Conservation (phyloP, 2,329 filamentous ascomycete species). For the Ophiosphaerella korrae region DNA sequence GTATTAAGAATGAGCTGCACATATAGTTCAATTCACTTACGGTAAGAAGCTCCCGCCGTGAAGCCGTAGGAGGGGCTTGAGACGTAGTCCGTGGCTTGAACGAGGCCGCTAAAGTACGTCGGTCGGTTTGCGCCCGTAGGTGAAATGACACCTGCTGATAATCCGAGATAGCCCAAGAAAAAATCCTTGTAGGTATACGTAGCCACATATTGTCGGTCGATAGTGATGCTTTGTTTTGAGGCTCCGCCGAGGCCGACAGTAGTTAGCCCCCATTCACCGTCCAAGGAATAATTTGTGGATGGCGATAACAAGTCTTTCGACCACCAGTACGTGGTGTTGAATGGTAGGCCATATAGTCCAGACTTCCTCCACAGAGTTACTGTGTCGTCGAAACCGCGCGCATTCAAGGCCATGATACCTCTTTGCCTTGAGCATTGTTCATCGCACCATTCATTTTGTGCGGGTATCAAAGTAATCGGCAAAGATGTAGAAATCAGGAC, state of each 20-base stretch:
- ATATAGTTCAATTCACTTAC: constrained; percentile 28
- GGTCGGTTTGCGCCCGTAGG: constrained; percentile 6
- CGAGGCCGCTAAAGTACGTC: constrained; percentile 31
- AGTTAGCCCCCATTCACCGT: constrained; percentile 25
- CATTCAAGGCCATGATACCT: constrained; percentile 29
- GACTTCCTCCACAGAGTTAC: constrained; percentile 22
- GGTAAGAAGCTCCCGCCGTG: constrained; percentile 42
- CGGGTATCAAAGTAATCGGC: constrained; percentile 29
- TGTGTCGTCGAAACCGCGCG: constrained; percentile 22
- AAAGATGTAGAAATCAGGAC: constrained; percentile 42
- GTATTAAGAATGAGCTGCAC: not conserved
- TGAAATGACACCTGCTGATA: constrained; percentile 21
- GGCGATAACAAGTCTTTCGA: constrained; percentile 6
- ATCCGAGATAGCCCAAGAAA: constrained; percentile 40
- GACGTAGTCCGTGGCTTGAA: constrained; percentile 5
- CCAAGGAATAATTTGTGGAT: constrained; percentile 8
- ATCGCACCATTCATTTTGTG: constrained; percentile 33
- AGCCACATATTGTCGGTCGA: constrained; percentile 26
- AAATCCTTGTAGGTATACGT: constrained; percentile 23
- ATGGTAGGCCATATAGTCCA: constrained; percentile 21
- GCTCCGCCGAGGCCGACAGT: constrained; percentile 36
- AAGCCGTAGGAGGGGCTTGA: constrained; percentile 42
- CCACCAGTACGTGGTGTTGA: constrained; percentile 22
- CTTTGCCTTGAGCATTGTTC: constrained; percentile 33
- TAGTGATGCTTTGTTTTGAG: constrained; percentile 14